phyloP scores from a whole-genome alignment of 2,329 filamentous ascomycete genomes.

The Clonostachys sp. region DNA sequence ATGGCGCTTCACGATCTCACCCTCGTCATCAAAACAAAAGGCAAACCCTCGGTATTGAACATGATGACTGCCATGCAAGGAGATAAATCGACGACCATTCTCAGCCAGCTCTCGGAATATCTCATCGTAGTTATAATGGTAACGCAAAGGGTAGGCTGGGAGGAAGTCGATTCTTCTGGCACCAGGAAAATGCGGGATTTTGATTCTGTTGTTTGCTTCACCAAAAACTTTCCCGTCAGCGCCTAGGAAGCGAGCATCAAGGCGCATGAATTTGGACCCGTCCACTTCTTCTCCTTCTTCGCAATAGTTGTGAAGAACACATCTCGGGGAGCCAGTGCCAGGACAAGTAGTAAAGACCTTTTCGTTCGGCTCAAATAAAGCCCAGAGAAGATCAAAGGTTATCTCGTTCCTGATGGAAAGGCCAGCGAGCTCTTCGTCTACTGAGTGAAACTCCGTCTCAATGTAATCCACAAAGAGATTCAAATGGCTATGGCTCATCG shows the following conservation, averaged over 20 bases:
- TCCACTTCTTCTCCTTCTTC: too few species aligned
- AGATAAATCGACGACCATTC: conserved; percentile 79
- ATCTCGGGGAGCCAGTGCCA: conserved; percentile 78
- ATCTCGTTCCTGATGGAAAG: too few species aligned
- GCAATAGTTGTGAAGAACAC: too few species aligned
- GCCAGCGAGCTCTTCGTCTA: too few species aligned
- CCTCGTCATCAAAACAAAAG: too few species aligned
- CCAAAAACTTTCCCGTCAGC: conserved; percentile 87
- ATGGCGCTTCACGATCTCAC: conserved; percentile 80
- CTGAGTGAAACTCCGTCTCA: too few species aligned
- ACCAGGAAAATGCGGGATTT: conserved; percentile 74
- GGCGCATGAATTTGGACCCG: conserved; percentile 67
- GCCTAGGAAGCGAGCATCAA: conserved; percentile 79
- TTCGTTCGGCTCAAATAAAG: conserved; percentile 82
- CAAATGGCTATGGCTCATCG: too few species aligned
- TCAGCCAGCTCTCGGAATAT: conserved; percentile 66
- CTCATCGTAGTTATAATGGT: conserved; percentile 67
- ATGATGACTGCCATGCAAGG: conserved; percentile 79
- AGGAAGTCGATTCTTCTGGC: conserved; percentile 78
- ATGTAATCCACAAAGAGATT: too few species aligned
- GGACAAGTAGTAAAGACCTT: conserved; percentile 72
- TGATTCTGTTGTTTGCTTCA: conserved; percentile 63
- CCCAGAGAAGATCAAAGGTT: conserved; percentile 86
- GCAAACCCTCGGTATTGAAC: conserved; percentile 79
- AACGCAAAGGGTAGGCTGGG: conserved; percentile 71